A percentile compares a stretch with the other conserved stretches of the same genome.
Evolutionary conservation across 306 rosid species (phyloP).

Genomic region (Quercus berberidifolia): DNA sequence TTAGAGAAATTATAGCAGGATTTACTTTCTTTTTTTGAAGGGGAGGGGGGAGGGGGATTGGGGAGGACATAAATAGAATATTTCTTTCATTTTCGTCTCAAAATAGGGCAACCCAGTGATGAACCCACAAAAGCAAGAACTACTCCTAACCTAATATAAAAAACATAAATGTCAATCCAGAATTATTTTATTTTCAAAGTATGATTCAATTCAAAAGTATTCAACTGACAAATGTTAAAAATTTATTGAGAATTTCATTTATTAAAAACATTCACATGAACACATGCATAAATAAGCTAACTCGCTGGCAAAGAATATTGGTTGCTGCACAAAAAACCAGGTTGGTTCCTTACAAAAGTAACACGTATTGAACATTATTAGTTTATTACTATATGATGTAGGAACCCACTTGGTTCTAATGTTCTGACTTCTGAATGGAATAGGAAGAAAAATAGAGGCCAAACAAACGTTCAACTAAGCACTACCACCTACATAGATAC

Average conservation of each 20-base stretch:
- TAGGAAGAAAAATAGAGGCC: not conserved
- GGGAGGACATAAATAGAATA: too few species aligned
- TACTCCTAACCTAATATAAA: not conserved
- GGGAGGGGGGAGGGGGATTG: too few species aligned
- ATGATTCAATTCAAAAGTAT: not conserved
- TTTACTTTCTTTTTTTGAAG: too few species aligned
- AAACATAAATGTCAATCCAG: not conserved
- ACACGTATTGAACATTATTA: not conserved
- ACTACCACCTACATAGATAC: not conserved
- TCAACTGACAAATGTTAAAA: not conserved
- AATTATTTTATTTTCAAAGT: not conserved
- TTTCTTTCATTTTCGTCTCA: too few species aligned
- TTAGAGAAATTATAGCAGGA: too few species aligned
- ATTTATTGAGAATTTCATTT: not conserved
- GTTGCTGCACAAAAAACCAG: not conserved
- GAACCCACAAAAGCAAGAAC: not conserved
- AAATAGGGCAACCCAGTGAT: not conserved
- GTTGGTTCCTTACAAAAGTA: not conserved
- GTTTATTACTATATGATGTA: not conserved
- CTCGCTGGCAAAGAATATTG: not conserved
- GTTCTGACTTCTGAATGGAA: not conserved
- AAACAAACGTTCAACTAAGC: not conserved
- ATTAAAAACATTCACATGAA: not conserved
- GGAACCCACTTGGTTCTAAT: not conserved
- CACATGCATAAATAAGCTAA: not conserved